phyloP scores from a whole-genome alignment of 345 rosid genomes.

The Brassica rapa region DNA sequence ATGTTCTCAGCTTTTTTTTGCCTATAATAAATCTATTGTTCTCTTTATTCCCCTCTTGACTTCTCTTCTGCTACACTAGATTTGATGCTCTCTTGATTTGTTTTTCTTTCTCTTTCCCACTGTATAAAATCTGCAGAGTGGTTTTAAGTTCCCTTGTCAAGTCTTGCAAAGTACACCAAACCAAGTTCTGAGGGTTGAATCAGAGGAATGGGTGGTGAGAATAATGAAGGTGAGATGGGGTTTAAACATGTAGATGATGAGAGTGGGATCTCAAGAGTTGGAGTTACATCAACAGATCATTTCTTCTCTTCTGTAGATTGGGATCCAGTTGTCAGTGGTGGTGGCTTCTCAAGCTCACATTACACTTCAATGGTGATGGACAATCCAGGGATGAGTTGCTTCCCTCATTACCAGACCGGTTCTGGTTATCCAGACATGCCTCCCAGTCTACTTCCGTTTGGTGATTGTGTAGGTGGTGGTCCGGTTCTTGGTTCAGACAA shows the following conservation, averaged over 20 bases:
- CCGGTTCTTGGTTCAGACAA: constrained; percentile 55
- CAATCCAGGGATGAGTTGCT: constrained; percentile 56
- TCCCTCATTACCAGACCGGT: constrained; percentile 55
- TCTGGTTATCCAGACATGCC: constrained; percentile 54
- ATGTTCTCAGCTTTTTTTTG: constrained; percentile 77
- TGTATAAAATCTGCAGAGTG: constrained; percentile 67
- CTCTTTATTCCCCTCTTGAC: constrained; percentile 50
- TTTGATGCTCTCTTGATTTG: constrained; percentile 66
- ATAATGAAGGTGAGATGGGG: constrained; percentile 50
- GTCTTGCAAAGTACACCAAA: constrained; percentile 16
- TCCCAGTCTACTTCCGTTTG: constrained; percentile 58
- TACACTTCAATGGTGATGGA: constrained; percentile 56
- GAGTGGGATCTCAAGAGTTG: constrained; percentile 47
- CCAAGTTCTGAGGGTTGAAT: not conserved
- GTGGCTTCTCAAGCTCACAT: constrained; percentile 50
- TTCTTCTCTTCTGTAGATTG: constrained; percentile 79
- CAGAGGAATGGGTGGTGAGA: constrained; percentile 55
- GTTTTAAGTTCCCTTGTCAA: constrained; percentile 58
- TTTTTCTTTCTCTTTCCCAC: constrained; percentile 43
- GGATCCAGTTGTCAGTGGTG: constrained; percentile 67
- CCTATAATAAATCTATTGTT: constrained; percentile 41
- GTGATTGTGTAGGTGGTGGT: constrained; percentile 50
- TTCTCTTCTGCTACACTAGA: constrained; percentile 51
- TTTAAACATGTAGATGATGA: constrained; percentile 53
- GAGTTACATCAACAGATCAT: constrained; percentile 44